Base-by-base conservation (phyloP, 2,329 filamentous ascomycete species). In the Alternaria sp. region DNA sequence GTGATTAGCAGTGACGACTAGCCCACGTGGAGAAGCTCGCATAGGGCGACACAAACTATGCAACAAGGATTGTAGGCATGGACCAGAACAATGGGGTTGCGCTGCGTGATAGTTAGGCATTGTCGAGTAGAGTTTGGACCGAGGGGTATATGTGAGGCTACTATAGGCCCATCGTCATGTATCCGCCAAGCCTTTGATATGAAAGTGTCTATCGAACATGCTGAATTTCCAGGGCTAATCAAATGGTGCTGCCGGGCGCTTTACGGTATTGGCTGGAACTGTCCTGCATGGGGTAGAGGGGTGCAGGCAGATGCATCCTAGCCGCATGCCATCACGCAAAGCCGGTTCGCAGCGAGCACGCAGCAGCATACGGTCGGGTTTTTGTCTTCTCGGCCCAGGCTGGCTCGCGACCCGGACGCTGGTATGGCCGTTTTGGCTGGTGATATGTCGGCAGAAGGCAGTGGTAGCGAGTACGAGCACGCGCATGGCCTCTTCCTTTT, bases 81-180 rank as follows among this genome's bases (percentile, higher is more conserved):
- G 56, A 28, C 41, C 23, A 24, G 37, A 31, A 39, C 29, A 41
- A 26, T 1, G 58, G 62, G 57, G 65, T 61, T 58, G 33, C 44
- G 14, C 44, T 34, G 33, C 44, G 44, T 48, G 36, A 48, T 48
- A 60, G 21, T 45, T 60, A 63, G 21, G 67, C 62, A 62, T 65
- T 63, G 61, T 58, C 49, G 58, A 65, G 55, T 44, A 57, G 54
- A 55, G 45, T 51, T 54, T 49, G 31, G 45, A 53, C 39, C 29
- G 40, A 29, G 61, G 66, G 66, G 54, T 72, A 72, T 74, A 75
- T 63, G 68, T 73, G 70, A 65, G 65, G 64, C 61, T 46, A 37
- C 26, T 73, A 73, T 73, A 68, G 63, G 56, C 17, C 45, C 21
- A 24, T 54, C 40, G 53, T 44, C 46, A 50, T 49, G 58, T 62